Evolutionary conservation across 805 yeast species (phyloP), one percentile per base, ranked within the genome.

Genomic region (Zygosaccharomyces kombuchaensis): DNA sequence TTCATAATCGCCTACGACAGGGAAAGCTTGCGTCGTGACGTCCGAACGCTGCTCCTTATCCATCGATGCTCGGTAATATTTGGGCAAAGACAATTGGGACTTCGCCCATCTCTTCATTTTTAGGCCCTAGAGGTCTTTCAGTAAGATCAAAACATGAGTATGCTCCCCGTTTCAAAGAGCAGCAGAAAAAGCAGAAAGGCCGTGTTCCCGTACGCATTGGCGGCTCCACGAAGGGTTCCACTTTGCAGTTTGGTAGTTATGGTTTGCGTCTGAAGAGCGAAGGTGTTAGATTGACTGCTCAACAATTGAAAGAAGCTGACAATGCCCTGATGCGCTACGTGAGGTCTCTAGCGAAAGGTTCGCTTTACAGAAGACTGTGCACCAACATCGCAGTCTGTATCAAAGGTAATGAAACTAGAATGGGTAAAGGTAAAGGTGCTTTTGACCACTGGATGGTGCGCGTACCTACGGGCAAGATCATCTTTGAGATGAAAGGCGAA

Each of bases 351-450:
- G 53, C 43, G 22, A 60, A 63, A 40, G 95, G 95, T 34, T 70
- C 77, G 55, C 72, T 89, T 44, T 82, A 84, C 76, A 82, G 91
- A 56, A 79, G 98, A 62, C 73, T 90, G 46, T 80, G 82, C 41
- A 84, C 96, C 17, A 84, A 86, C 63, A 77, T 88, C 44, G 93
- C 98, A 0, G 95, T 93, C 9, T 89, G 96, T 69, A 80, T 87
- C 51, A 93, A 93, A 72, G 99, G 99, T 72, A 93, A 93, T 67
- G 96, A 93, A 66, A 88, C 96, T 9, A 93, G 99, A 82, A 93
- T 93, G 99, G 99, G 99, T 74, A 93, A 93, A 68, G 99, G 99
- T 73, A 93, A 93, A 70, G 99, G 99, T 69, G 84, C 90, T 0
- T 91, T 93, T 63, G 96, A 88, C 60, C 93, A 88, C 71, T 93